These are phyloP conservation scores for Ophiostoma angusticollis DNA, from an alignment of 2,329 filamentous ascomycete species.

Conservation along the genomic window DNA sequence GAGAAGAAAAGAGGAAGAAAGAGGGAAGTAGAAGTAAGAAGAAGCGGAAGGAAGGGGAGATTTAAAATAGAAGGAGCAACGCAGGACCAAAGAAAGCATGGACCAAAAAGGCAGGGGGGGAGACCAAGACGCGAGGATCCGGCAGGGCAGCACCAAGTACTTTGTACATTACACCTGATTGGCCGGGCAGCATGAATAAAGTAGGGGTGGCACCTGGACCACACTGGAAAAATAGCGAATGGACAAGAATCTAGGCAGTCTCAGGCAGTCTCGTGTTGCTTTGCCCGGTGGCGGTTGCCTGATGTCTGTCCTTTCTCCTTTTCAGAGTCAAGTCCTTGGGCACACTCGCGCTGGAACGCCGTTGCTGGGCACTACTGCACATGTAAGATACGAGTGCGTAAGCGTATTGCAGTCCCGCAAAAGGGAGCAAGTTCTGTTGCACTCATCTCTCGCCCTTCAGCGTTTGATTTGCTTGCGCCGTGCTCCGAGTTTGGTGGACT, in stretches of 20 bases:
- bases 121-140: slow-evolving; percentile 4
- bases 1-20: slow-evolving; percentile 6
- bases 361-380: too few relatives aligned
- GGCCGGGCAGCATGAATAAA: slow-evolving; percentile 5
- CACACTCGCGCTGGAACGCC: slow-evolving; percentile 4
- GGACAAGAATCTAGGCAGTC: neutral
- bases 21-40: slow-evolving; percentile 14
- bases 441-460: too few relatives aligned
- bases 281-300: slow-evolving; percentile 1
- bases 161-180: slow-evolving; percentile 11
- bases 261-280: neutral
- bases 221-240: slow-evolving; percentile 2
- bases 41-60: slow-evolving; percentile 11
- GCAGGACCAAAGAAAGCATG: slow-evolving; percentile 4
- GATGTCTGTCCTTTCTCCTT: slow-evolving; percentile 1
- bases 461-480: neutral
- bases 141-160: slow-evolving; percentile 5
- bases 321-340: too few relatives aligned
- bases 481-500: neutral
- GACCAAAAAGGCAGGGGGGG: neutral
- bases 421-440: too few relatives aligned
- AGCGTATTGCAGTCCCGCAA: too few relatives aligned
- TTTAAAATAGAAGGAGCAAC: slow-evolving; percentile 12
- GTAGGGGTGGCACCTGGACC: slow-evolving; percentile 5
- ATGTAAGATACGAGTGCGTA: too few relatives aligned